These are phyloP conservation scores for Typha latifolia DNA, from an alignment of 176 grass and related monocot genomes.

Conservation along the genomic window DNA sequence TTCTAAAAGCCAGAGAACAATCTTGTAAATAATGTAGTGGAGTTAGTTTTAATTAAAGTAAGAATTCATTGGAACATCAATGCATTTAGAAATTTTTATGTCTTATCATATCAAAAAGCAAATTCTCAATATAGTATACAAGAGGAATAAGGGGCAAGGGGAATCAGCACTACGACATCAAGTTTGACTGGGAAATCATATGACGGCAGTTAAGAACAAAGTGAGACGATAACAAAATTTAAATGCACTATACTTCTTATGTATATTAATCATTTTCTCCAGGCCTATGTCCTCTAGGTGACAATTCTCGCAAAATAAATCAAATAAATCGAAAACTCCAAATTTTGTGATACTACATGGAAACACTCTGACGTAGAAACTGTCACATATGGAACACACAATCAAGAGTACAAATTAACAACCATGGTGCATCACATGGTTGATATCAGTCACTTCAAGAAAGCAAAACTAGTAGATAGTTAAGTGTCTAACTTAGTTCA, in stretches of 20 bases:
- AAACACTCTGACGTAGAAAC: background rate
- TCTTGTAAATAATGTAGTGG: constrained; percentile 26
- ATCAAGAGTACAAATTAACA: too few relatives aligned
- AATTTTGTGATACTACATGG: background rate
- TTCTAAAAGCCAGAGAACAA: constrained; percentile 39
- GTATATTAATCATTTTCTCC: background rate
- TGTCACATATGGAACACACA: background rate
- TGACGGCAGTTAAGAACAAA: constrained; percentile 2
- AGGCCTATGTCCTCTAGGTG: background rate
- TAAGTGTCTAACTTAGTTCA: too few relatives aligned
- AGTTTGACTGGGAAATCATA: constrained; percentile 21
- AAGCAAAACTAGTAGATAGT: too few relatives aligned
- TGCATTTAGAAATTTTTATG: constrained; percentile 15
- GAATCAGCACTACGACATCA: constrained; percentile 12
- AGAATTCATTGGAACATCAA: constrained; percentile 26
- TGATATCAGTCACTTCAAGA: too few relatives aligned
- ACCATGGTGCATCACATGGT: too few relatives aligned
- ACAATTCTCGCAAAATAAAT: background rate
- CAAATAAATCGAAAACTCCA: background rate
- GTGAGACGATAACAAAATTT: background rate
- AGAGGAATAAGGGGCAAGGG: constrained; percentile 25
- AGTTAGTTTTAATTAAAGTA: constrained; percentile 26
- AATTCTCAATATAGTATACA: constrained; percentile 17
- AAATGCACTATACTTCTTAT: background rate
- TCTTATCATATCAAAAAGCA: constrained; percentile 29